phyloP scores from a whole-genome alignment of 2,329 filamentous ascomycete genomes.

The Cytospora chrysosperma region DNA sequence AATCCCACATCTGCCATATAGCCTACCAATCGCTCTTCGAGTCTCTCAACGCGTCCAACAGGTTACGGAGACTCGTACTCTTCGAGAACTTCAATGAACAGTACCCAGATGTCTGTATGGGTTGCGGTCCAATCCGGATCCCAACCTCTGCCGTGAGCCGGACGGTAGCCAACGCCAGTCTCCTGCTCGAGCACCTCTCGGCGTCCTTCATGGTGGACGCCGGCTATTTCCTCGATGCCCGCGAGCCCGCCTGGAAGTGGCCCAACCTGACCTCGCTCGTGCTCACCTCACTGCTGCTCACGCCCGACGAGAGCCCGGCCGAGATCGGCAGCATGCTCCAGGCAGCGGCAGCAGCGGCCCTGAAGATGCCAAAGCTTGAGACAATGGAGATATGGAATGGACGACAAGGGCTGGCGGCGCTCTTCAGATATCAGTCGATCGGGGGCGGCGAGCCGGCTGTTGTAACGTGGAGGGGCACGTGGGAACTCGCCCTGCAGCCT shows the following conservation, averaged over 20 bases:
- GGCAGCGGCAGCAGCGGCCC: slow-evolving; percentile 30
- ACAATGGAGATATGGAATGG: slow-evolving; percentile 39
- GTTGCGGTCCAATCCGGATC: slow-evolving; percentile 25
- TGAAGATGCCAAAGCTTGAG: slow-evolving; percentile 34
- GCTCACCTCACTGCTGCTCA: slow-evolving; percentile 34
- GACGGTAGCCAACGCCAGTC: slow-evolving; percentile 28
- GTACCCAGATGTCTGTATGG: slow-evolving; percentile 27
- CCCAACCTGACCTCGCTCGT: slow-evolving; percentile 34
- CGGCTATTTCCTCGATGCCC: slow-evolving; percentile 31
- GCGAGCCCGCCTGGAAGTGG: slow-evolving; percentile 31
- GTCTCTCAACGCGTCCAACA: slow-evolving; percentile 23
- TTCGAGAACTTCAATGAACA: slow-evolving; percentile 37
- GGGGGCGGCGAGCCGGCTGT: slow-evolving; percentile 22
- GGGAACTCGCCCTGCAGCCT: slow-evolving; percentile 30
- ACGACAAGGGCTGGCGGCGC: slow-evolving; percentile 31
- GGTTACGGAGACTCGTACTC: slow-evolving; percentile 27
- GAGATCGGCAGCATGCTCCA: slow-evolving; percentile 28
- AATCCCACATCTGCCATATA: slow-evolving; percentile 24
- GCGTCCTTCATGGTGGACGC: slow-evolving; percentile 34
- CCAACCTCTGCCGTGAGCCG: slow-evolving; percentile 28
- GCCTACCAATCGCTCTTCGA: slow-evolving; percentile 28
- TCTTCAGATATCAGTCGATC: slow-evolving; percentile 33
- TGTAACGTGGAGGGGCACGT: slow-evolving; percentile 33
- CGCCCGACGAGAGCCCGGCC: slow-evolving; percentile 24
- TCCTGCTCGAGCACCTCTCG: slow-evolving; percentile 32